A percentile compares a stretch with the other conserved stretches of the same genome.
phyloP scores from a whole-genome alignment of 2,329 filamentous ascomycete species.

The Graphium sp. region DNA sequence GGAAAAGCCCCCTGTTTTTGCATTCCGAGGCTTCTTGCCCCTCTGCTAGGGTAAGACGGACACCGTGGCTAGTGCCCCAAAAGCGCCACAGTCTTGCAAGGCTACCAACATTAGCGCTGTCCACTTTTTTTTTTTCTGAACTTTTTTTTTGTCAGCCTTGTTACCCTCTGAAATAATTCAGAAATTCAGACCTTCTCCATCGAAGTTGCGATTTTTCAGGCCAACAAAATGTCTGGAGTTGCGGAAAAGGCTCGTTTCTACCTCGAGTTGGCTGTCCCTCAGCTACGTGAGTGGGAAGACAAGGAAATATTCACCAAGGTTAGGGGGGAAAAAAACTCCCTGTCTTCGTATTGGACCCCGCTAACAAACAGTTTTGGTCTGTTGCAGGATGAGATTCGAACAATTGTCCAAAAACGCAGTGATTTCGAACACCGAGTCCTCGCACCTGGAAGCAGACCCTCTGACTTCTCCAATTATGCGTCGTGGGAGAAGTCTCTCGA shows the following conservation, averaged over 20 bases:
- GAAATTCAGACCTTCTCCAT: background rate
- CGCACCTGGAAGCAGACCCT: slow-evolving; percentile 56
- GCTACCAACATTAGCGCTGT: slow-evolving; percentile 5
- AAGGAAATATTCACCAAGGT: slow-evolving; percentile 82
- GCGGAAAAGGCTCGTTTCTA: slow-evolving; percentile 92
- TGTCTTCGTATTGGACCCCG: no score
- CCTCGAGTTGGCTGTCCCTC: slow-evolving; percentile 79
- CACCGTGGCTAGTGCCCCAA: no score
- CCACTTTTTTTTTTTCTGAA: slow-evolving; percentile 5
- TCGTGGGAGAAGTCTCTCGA: slow-evolving; percentile 57
- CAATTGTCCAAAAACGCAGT: slow-evolving; percentile 77
- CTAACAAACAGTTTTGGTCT: no score
- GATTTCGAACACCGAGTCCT: slow-evolving; percentile 88
- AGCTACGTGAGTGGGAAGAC: slow-evolving; percentile 80
- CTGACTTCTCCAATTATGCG: slow-evolving; percentile 74
- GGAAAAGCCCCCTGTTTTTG: no score
- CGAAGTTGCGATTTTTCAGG: background rate
- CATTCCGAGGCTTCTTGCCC: no score
- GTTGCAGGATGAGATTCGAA: slow-evolving; percentile 66
- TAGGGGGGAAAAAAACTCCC: no score
- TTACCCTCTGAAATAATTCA: slow-evolving; percentile 8
- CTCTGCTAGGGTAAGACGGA: no score
- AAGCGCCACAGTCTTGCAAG: no score
- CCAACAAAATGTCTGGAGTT: slow-evolving; percentile 52
- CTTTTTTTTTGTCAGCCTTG: slow-evolving; percentile 5